Base-by-base conservation (phyloP, 2,329 filamentous ascomycete genomes). In the Lachnellula occidentalis region DNA sequence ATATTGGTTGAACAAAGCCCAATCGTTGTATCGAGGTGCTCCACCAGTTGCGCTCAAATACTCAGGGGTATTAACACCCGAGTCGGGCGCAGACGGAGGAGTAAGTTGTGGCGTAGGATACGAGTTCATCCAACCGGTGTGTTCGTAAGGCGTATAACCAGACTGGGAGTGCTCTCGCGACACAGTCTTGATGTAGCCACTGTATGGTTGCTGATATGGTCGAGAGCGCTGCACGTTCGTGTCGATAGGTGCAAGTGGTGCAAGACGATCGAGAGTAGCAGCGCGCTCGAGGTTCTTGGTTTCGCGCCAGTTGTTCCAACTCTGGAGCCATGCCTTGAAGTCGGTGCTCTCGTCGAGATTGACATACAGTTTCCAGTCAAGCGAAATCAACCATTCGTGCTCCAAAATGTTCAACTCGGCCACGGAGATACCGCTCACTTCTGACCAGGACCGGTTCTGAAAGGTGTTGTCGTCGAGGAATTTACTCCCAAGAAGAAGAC, bases 381-480 rank as follows among this genome's bases (percentile, higher is more conserved):
- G 86, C 19, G 79, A 79, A 34, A 79, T 74, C 45, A 89, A 74
- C 86, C 86, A 90, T 55, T 87, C 80, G 62, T 81, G 75, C 70
- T 90, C 86, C 69, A 88, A 75, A 50, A 73, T 73, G 68, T 89
- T 89, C 60, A 90, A 73, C 65, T 88, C 85, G 5, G 75, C 69
- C 42, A 89, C 85, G 45, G 81, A 75, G 62, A 90, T 88, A 62
- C 83, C 83, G 70, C 85, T 89, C 50, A 90, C 86, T 67, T 90
- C 86, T 9, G 86, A 82, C 86, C 86, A 89, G 2, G 86, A 89
- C 58, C 85, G 81, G 72, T 89, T 89, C 74, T 88, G 86, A 74
- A 89, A 89, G 34, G 86, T 89, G 70, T 89, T 89, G 72, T 90
- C 86, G 64, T 90, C 86, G 59, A 89, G 71, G 69, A 89, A 90